phyloP scores from a whole-genome alignment of 495 filamentous ascomycete species.

The Lasiosphaeria ovina region DNA sequence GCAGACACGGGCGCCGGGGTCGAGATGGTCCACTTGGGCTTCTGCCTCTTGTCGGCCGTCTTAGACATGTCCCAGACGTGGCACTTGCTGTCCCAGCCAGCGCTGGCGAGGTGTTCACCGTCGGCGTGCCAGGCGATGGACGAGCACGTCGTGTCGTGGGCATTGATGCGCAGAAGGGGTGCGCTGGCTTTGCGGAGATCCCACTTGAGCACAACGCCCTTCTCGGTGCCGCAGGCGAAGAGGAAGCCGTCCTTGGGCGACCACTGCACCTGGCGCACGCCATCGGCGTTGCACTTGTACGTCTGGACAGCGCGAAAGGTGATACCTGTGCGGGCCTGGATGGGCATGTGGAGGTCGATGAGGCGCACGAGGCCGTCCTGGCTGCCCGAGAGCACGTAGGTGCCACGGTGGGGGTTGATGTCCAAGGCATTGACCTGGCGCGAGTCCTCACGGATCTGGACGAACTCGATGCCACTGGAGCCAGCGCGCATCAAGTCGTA shows the following conservation, averaged over 20 bases:
- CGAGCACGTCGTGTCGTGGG: conserved; percentile 73
- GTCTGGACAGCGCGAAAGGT: conserved; percentile 44
- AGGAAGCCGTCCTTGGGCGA: conserved; percentile 77
- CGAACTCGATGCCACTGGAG: conserved; percentile 61
- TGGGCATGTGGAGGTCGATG: conserved; percentile 48
- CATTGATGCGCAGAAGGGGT: conserved; percentile 69
- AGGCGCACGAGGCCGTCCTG: conserved; percentile 85
- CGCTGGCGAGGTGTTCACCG: conserved; percentile 84
- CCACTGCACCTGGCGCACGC: conserved; percentile 85
- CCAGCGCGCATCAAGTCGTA: conserved; percentile 72
- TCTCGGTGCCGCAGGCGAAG: conserved; percentile 90
- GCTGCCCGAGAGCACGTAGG: conserved; percentile 80
- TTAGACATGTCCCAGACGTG: conserved; percentile 89
- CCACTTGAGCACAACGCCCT: conserved; percentile 65
- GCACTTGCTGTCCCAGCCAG: conserved; percentile 76
- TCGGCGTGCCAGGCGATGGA: conserved; percentile 95
- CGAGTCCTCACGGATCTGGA: conserved; percentile 71
- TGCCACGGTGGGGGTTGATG: conserved; percentile 79
- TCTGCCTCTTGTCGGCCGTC: conserved; percentile 75
- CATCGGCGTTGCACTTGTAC: conserved; percentile 62
- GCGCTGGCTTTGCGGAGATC: conserved; percentile 46
- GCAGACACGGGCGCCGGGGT: conserved; percentile 64
- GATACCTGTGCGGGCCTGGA: conserved; percentile 37
- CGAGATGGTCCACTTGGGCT: conserved; percentile 61
- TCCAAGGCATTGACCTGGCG: conserved; percentile 90